Base-by-base conservation (phyloP, 1,139 yeast species). In the Taphrina sp. region DNA sequence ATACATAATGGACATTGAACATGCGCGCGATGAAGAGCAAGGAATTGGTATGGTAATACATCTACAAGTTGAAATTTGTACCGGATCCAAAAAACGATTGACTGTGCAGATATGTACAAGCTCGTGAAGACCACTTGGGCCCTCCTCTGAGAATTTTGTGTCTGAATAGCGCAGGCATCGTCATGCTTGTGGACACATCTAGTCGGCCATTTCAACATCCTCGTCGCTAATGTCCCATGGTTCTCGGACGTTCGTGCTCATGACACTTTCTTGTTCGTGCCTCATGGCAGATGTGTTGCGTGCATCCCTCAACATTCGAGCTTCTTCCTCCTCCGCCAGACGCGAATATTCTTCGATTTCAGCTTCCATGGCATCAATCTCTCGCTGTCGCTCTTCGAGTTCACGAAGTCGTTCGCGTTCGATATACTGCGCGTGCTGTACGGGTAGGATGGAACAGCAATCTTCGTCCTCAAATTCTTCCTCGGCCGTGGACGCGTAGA, bases 201-300 rank as follows among this genome's bases (percentile, higher is more conserved):
- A 43, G 19, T 38, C 47, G 4, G 47, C 29, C 47, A 43, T 43
- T 20, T 43, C 37, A 22, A 43, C 47, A 43, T 43, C 47, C 19
- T 43, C 47, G 38, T 43, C 47, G 14, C 47, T 43, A 19, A 43
- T 33, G n/a, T 43, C 47, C 47, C 47, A 43, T 7, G 47, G 47
- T 28, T 43, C 47, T 20, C 47, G 24, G 4, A 28, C 2, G 12
- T 43, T 38, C 14, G 38, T 43, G 28, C 31, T 26, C 47, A 43
- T 43, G 29, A 43, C 28, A 7, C 17, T 19, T 19, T 43, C 16
- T 29, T 43, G 47, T n/a, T 43, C 29, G 8, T 43, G 47, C 1
- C 47, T 19, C 47, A 43, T 43, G 16, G 47, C 29, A 26, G 14
- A 14, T 12, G 47, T 19, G 16, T 29, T 33, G 17, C 5, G 38